A percentile compares a stretch with the other conserved stretches of the same genome.
Evolutionary conservation across 768 basidiomycete genomes (phyloP).

Genomic region (Suillus occidentalis): DNA sequence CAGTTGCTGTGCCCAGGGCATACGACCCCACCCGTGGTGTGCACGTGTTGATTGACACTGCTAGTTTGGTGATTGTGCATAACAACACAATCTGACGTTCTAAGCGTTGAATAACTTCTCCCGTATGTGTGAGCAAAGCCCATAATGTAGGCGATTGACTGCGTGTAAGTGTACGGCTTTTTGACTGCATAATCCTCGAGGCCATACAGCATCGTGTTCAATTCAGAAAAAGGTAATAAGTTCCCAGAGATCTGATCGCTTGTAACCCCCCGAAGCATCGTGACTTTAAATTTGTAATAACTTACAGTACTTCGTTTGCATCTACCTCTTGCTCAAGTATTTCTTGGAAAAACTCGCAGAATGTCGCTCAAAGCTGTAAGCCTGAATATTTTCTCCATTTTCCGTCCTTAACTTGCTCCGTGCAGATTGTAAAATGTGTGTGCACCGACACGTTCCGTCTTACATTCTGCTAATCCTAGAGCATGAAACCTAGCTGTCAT

Average conservation of each 20-base stretch:
- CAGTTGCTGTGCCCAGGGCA: constrained; percentile 7
- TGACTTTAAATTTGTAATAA: constrained; percentile 2
- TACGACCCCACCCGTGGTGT: constrained; percentile 18
- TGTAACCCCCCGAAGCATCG: background rate
- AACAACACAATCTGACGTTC: background rate
- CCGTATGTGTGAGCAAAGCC: background rate
- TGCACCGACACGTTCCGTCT: constrained; percentile 10
- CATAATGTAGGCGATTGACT: background rate
- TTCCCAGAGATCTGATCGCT: constrained; percentile 8
- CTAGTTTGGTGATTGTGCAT: constrained; percentile 6
- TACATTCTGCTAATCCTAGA: constrained; percentile 20
- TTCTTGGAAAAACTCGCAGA: constrained; percentile 11
- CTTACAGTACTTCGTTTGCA: constrained; percentile 2
- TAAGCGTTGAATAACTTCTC: background rate
- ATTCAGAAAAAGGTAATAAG: constrained; percentile 6
- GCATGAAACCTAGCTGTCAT: constrained; percentile 64
- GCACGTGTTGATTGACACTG: constrained; percentile 17
- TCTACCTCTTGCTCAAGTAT: constrained; percentile 8
- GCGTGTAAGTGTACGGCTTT: background rate
- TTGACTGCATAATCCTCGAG: constrained; percentile 1
- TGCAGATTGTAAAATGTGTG: constrained; percentile 63
- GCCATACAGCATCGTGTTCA: background rate
- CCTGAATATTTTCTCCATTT: constrained; percentile 9
- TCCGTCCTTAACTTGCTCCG: background rate
- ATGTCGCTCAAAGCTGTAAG: constrained; percentile 82